Evolutionary conservation across 2,329 filamentous ascomycete genomes (phyloP).

Genomic region (Ophiostoma perfectum): DNA sequence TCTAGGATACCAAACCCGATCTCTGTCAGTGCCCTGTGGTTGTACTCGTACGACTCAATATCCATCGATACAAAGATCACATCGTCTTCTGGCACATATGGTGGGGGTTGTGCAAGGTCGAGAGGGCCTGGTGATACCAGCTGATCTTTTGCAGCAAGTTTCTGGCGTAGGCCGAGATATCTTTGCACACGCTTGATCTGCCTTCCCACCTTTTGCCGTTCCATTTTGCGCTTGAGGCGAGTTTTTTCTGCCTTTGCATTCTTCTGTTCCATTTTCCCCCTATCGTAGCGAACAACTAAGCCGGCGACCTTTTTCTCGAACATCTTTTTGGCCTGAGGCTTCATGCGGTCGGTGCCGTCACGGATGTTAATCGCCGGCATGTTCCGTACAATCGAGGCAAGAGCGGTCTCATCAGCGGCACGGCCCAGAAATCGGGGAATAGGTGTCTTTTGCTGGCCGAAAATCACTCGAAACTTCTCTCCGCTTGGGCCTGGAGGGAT

Average conservation of each 20-base stretch:
- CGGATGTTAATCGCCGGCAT: constrained; percentile 12
- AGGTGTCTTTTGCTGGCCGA: constrained; percentile 55
- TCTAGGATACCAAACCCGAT: constrained; percentile 80
- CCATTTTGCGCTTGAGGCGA: not conserved
- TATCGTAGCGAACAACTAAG: constrained; percentile 14
- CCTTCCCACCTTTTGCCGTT: constrained; percentile 1
- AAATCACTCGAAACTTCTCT: constrained; percentile 55
- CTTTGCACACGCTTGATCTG: constrained; percentile 54
- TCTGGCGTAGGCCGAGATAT: constrained; percentile 61
- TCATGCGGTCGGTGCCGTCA: constrained; percentile 15
- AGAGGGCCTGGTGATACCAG: constrained; percentile 28
- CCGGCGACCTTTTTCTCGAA: constrained; percentile 19
- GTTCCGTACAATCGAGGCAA: constrained; percentile 31
- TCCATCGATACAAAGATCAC: constrained; percentile 75
- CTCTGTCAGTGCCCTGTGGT: constrained; percentile 67
- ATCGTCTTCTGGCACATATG: constrained; percentile 46
- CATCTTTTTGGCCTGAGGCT: not conserved
- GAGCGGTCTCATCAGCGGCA: constrained; percentile 41
- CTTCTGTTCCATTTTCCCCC: constrained; percentile 41
- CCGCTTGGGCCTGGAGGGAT: constrained; percentile 51
- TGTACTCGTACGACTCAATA: constrained; percentile 71
- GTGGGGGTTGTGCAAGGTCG: constrained; percentile 41
- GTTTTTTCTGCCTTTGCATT: constrained; percentile 29
- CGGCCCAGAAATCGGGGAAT: constrained; percentile 63
- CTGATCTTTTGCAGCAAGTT: not conserved